These are phyloP conservation scores for Sherardia arvensis DNA, from an alignment of 257 asterid genomes.

Conservation along the genomic window DNA sequence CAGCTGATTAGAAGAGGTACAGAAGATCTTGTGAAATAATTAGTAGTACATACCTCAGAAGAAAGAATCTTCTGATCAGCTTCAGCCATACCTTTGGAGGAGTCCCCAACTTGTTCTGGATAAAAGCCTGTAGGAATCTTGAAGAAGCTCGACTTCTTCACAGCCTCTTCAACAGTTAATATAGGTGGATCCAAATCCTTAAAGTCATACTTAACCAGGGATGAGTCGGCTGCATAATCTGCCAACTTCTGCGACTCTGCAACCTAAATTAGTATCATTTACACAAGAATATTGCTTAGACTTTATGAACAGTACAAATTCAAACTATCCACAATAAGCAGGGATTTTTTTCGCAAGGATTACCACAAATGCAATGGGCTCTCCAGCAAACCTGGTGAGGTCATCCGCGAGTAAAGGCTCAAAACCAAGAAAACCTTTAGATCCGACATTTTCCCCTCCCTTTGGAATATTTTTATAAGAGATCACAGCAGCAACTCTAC, in stretches of 20 bases:
- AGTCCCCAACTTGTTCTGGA: conserved; percentile 49
- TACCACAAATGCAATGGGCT: conserved; percentile 62
- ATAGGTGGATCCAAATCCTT: conserved; percentile 47
- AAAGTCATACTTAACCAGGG: conserved; percentile 41
- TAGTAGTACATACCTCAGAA: conserved; percentile 37
- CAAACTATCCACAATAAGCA: background rate
- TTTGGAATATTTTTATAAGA: conserved; percentile 54
- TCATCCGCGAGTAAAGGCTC: conserved; percentile 61
- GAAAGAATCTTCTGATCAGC: conserved; percentile 60
- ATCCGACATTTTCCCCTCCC: conserved; percentile 52
- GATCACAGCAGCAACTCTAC: conserved; percentile 32
- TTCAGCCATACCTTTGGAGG: conserved; percentile 66
- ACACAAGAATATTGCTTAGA: background rate
- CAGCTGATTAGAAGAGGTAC: background rate
- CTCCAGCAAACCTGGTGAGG: conserved; percentile 50
- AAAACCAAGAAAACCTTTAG: conserved; percentile 22
- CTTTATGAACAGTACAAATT: background rate
- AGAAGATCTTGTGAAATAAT: background rate
- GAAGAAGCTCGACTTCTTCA: conserved; percentile 40
- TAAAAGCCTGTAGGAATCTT: conserved; percentile 33
- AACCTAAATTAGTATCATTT: conserved; percentile 29
- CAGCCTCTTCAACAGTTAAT: conserved; percentile 65
- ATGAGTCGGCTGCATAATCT: conserved; percentile 42
- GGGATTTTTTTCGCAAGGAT: conserved; percentile 1
- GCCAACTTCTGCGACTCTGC: conserved; percentile 51